A percentile compares a stretch with the other conserved stretches of the same genome.
Evolutionary conservation across 148 eudicot genomes (phyloP).

Genomic region (Arctostaphylos glauca): DNA sequence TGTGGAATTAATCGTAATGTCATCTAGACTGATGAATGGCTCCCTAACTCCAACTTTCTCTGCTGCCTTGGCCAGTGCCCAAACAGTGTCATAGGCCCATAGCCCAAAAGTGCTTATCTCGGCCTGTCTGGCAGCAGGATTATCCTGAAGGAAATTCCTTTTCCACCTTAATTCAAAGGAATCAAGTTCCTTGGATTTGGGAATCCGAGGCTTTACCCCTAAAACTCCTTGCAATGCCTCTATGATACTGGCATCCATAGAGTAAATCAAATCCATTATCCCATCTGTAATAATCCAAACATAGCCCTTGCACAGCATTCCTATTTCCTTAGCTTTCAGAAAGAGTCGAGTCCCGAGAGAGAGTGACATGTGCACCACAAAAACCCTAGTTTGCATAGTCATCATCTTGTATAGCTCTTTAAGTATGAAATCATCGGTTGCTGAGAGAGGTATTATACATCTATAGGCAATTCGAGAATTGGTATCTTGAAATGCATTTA

Average conservation of each 20-base stretch:
- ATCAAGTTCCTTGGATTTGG: conserved; percentile 13
- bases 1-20: neutral
- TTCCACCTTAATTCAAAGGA: conserved; percentile 14
- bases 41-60: conserved; percentile 12
- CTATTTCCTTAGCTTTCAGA: conserved; percentile 10
- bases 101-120: neutral
- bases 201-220: conserved; percentile 9
- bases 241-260: neutral
- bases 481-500: conserved; percentile 28
- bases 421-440: conserved; percentile 28
- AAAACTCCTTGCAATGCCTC: conserved; percentile 12
- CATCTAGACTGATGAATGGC: neutral
- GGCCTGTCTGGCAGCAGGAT: neutral
- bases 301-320: conserved; percentile 23
- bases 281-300: conserved; percentile 33
- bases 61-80: conserved; percentile 16
- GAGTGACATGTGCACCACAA: conserved; percentile 30
- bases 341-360: conserved; percentile 28
- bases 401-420: conserved; percentile 20
- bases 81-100: conserved; percentile 13
- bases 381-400: conserved; percentile 26
- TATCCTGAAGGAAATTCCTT: neutral
- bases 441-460: conserved; percentile 27
- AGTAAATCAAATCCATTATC: conserved; percentile 16
- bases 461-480: conserved; percentile 28